A percentile compares a stretch with the other conserved stretches of the same genome.
These are phyloP conservation scores for Pythium aphanidermatum DNA, from an alignment of 352 stramenopile genomes.

Conservation along the genomic window DNA sequence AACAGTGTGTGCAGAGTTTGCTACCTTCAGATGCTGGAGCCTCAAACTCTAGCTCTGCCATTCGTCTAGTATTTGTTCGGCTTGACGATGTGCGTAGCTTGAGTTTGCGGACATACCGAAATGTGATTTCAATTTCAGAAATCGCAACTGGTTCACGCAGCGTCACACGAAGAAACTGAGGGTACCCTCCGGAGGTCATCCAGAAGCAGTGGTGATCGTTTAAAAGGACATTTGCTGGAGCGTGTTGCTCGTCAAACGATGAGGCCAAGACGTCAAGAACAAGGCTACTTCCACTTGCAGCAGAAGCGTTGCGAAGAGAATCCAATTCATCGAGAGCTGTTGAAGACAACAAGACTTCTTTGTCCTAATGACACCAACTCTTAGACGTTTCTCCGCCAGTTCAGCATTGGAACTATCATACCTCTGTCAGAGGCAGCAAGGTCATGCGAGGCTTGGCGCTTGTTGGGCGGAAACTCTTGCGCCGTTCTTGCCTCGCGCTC, in stretches of 20 bases:
- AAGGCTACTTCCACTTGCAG: conserved; percentile 16
- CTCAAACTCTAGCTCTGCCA: conserved; percentile 29
- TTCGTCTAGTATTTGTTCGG: conserved; percentile 22
- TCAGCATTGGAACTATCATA: neutral
- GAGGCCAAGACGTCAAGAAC: conserved; percentile 62
- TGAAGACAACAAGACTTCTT: conserved; percentile 44
- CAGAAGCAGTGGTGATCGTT: conserved; percentile 52
- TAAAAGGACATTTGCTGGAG: conserved; percentile 43
- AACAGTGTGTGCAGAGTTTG: conserved; percentile 50
- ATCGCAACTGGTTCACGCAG: conserved; percentile 56
- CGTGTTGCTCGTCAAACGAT: conserved; percentile 48
- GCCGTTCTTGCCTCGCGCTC: conserved; percentile 16
- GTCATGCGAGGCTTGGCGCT: conserved; percentile 59
- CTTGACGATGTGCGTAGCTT: conserved; percentile 37
- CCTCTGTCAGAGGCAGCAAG: conserved; percentile 50
- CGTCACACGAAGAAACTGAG: conserved; percentile 60
- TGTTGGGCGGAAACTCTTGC: conserved; percentile 66
- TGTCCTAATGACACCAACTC: conserved; percentile 27
- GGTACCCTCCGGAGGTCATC: conserved; percentile 68
- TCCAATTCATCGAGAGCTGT: conserved; percentile 2
- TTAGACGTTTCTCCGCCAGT: too few species aligned
- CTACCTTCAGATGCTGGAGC: conserved; percentile 30
- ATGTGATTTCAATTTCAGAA: conserved; percentile 59
- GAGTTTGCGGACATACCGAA: conserved; percentile 52
- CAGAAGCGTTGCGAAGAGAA: conserved; percentile 26